Conservation (phyloP, 129 eudicot genomes). For the Arctium minus region DNA sequence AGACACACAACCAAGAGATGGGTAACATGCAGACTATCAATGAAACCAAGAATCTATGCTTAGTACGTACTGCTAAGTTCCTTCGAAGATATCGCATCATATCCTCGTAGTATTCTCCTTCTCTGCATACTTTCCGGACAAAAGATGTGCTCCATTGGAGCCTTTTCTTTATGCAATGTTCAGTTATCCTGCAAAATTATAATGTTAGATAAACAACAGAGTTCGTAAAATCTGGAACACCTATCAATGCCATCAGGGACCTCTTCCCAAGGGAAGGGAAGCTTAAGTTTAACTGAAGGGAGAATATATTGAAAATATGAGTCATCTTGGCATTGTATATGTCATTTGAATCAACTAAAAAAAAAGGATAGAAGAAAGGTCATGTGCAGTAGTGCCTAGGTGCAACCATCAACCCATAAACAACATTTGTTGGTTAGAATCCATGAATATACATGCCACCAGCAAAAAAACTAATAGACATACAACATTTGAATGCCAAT, state of each 20-base stretch:
- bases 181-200: constrained; percentile 66
- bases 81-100: constrained; percentile 92
- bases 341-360: neutral
- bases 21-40: neutral
- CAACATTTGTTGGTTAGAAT: neutral
- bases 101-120: constrained; percentile 92
- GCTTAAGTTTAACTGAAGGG: neutral
- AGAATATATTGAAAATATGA: neutral
- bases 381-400: neutral
- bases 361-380: neutral
- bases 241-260: neutral
- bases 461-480: neutral
- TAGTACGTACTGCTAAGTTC: constrained; percentile 75
- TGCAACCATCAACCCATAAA: neutral
- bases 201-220: neutral
- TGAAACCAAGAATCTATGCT: neutral
- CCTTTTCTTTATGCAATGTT: constrained; percentile 92
- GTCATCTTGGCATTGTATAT: neutral
- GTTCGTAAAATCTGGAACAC: neutral
- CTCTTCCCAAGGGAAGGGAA: neutral
- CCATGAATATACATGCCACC: neutral
- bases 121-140: constrained; percentile 90
- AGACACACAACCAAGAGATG: neutral
- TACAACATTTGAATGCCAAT: neutral
- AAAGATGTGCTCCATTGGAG: constrained; percentile 82